Evolutionary conservation across 2,329 filamentous ascomycete species (phyloP), one percentile per base, ranked within the genome.

Genomic region (Colletotrichum somersetense): DNA sequence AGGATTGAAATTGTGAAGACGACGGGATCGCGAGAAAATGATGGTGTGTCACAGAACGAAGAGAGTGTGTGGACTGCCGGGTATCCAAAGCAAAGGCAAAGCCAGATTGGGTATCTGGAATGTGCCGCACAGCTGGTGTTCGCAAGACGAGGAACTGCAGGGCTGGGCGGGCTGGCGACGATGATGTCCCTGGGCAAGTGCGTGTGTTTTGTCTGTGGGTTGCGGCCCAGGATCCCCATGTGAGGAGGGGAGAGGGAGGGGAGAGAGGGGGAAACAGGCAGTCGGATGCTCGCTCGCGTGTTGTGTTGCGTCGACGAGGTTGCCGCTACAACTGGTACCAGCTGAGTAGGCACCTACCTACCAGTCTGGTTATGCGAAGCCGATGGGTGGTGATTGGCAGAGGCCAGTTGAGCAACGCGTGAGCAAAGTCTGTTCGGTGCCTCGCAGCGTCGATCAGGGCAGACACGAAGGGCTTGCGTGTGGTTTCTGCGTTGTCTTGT

Each of bases 381-480:
- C 40, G 20, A 71, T 16, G 50, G 30, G 62, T 18, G 50, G 26
- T 44, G 44, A 58, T 68, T 26, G 69, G 26, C 50, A 50, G 46
- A 63, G 59, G 53, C 53, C 59, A 63, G 58, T 64, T 72, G 58
- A 69, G 33, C 46, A 62, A 42, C 26, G 33, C 12, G 26, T 20
- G 55, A 61, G 66, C 65, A 53, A 20, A 57, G 44, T n/a, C 23
- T 48, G 57, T 58, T 58, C 55, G 56, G 65, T 71, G 44, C 42
- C 57, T 44, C 50, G 57, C 65, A 53, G 65, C 65, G 57, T 44
- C 58, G 52, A 30, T 62, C 69, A 63, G 52, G 50, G 42, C 67
- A 44, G 44, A 71, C n/a, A 52, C 64, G 62, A 55, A 67, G 52
- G 64, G 58, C 66, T 52, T 68, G 67, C 66, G 48, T 68, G 67